Evolutionary conservation across 805 yeast genomes (phyloP), one percentile per base, ranked within the genome.

Genomic region (Torulaspora maleeae): DNA sequence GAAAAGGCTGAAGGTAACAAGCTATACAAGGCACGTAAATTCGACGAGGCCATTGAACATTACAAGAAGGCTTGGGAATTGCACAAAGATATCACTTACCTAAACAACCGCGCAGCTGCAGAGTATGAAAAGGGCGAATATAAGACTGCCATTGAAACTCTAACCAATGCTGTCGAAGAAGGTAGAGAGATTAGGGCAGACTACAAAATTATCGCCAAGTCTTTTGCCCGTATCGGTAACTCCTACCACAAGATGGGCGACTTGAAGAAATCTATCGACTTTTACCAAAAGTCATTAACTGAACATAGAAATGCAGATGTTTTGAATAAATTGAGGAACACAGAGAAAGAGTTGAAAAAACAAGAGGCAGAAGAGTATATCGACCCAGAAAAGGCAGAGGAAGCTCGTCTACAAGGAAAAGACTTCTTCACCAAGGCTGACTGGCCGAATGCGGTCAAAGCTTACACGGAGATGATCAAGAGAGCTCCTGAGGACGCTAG

Each of bases 281-380:
- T 59, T 65, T 91, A 86, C 61, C 91, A 90, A 69, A 88, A 86
- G 69, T 86, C 98, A 1, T 75, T 93, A 62, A 93, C 98, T 37
- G 99, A 93, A 73, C 96, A 89, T 71, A 82, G 99, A 73, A 87
- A 95, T 17, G 95, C 98, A 20, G 97, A 89, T 47, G 86, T 87
- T 22, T 76, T 93, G 59, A 80, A 80, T 58, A 93, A 91, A 71
- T 78, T 93, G 62, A 84, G 98, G 71, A 67, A 80, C 13, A 76
- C 95, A 30, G 97, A 93, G 70, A 88, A 86, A 68, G 86, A 83
- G 56, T 74, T 87, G 55, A 90, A 93, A 73, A 75, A 73, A 47
- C 75, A 77, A 61, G 96, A 89, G 69, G 78, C 85, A 32, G 78
- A 79, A 59, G 79, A 82, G 27, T 93, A 90, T 65, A 69, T 91